These are phyloP conservation scores for Medicago ruthenica DNA, from an alignment of 306 rosid species.

Conservation along the genomic window DNA sequence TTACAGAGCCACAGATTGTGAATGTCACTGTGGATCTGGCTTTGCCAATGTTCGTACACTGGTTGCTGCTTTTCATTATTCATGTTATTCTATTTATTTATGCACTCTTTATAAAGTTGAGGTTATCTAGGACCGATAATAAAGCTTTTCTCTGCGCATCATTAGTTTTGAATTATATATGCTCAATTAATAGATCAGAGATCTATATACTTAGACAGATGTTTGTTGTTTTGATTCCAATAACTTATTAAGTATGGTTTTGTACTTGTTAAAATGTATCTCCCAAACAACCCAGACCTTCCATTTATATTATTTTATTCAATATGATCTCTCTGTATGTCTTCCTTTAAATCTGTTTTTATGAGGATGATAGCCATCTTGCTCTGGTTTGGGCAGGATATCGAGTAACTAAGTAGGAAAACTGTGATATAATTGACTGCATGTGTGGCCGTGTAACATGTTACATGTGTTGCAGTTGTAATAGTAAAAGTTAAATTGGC, in stretches of 20 bases:
- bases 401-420: not conserved
- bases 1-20: slow-evolving; percentile 28
- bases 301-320: slow-evolving; percentile 14
- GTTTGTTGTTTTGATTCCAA: slow-evolving; percentile 28
- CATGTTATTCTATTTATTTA: slow-evolving; percentile 31
- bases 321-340: not conserved
- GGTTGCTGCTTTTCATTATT: slow-evolving; percentile 36
- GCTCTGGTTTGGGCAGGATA: not conserved
- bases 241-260: slow-evolving; percentile 4
- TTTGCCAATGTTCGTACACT: slow-evolving; percentile 6
- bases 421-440: slow-evolving; percentile 20
- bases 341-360: slow-evolving; percentile 1
- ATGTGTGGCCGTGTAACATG: not conserved
- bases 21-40: slow-evolving; percentile 11
- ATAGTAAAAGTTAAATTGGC: not conserved
- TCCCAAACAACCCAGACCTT: not conserved
- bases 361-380: not conserved
- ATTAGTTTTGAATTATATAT: slow-evolving; percentile 29
- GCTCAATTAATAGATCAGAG: slow-evolving; percentile 26
- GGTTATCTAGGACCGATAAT: slow-evolving; percentile 45
- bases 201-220: slow-evolving; percentile 38
- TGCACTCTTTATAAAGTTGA: slow-evolving; percentile 29
- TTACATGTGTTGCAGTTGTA: not conserved
- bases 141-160: slow-evolving; percentile 42
- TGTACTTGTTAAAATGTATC: not conserved